Evolutionary conservation across 1,284 basidiomycete species (phyloP).

Genomic region (Ceratobasidium sp.): DNA sequence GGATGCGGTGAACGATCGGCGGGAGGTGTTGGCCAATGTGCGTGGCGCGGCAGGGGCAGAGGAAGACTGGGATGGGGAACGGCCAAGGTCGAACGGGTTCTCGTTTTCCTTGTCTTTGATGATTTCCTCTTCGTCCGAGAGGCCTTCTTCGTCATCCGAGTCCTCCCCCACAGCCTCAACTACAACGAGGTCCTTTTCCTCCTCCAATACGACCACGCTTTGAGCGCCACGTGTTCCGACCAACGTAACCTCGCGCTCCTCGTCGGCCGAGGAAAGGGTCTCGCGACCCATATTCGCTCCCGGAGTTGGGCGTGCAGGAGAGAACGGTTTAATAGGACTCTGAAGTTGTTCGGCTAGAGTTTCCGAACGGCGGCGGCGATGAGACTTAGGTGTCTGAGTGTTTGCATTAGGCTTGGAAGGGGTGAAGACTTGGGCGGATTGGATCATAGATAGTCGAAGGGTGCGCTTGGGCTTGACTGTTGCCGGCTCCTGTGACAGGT

Average conservation of each 20-base stretch:
- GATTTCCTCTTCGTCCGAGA: constrained; percentile 32
- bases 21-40: constrained; percentile 19
- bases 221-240: constrained; percentile 67
- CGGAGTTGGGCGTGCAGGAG: constrained; percentile 43
- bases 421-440: constrained; percentile 77
- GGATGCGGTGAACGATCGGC: constrained; percentile 17
- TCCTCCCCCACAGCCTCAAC: constrained; percentile 70
- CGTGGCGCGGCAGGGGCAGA: constrained; percentile 18
- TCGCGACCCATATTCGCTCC: constrained; percentile 56
- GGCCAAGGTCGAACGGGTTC: constrained; percentile 41
- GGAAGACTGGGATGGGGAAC: constrained; percentile 28
- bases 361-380: constrained; percentile 49
- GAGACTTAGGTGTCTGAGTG: constrained; percentile 53
- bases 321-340: constrained; percentile 49
- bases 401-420: constrained; percentile 59
- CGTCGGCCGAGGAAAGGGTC: constrained; percentile 43
- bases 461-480: constrained; percentile 60
- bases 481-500: constrained; percentile 48
- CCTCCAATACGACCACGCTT: constrained; percentile 74
- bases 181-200: constrained; percentile 77
- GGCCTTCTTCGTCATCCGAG: constrained; percentile 39
- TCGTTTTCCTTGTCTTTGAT: constrained; percentile 42
- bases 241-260: constrained; percentile 68
- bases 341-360: constrained; percentile 54
- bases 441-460: constrained; percentile 78